Base-by-base conservation (phyloP, 371 early-diverging fungal genomes). In the Apophysomyces variabilis region DNA sequence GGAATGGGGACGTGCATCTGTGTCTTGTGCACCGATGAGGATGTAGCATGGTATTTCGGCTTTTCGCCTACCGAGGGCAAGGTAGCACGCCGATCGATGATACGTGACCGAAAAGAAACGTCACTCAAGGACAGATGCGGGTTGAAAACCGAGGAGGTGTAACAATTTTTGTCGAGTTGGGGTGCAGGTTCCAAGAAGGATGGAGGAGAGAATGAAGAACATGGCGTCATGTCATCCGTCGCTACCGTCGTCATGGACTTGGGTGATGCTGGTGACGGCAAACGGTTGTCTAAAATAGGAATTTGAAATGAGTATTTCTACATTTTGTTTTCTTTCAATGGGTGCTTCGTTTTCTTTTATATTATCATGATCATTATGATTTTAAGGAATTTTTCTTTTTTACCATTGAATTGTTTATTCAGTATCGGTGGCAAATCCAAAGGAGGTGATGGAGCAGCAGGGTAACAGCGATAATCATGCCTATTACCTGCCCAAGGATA, bases 101-200 rank as follows among this genome's bases (percentile, higher is more conserved):
- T 61, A 58, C 38, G 56, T 61, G 46, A 41, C 39, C 43, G 50
- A 26, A 47, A 44, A 18, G 4, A 54, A 37, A 32, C 47, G 21
- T 62, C 68, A 61, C 63, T 65, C 35, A 71, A 56, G 44, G 62
- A 59, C 35, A 67, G 50, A 21, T 68, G 65, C n/a, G 67, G 68
- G 18, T 62, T 69, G 58, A 74, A 68, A 38, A 47, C 47, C 18
- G 58, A 65, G 18, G 37, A 57, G 6, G 71, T 46, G 37, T 60
- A 57, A 64, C 68, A 65, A 39, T 50, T 26, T 3, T 26, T 66
- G 59, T 64, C 61, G 38, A 69, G 62, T 56, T 74, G 74, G 1
- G 71, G 71, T 8, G 64, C 57, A 36, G 75, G 75, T 60, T 74
- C 75, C 66, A 74, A 57, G 45, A 68, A 74, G 13, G 72, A 63